A percentile compares a stretch with the other conserved stretches of the same genome.
These are phyloP conservation scores for Yarrowia bubula DNA, from an alignment of 805 yeast genomes.

Conservation along the genomic window DNA sequence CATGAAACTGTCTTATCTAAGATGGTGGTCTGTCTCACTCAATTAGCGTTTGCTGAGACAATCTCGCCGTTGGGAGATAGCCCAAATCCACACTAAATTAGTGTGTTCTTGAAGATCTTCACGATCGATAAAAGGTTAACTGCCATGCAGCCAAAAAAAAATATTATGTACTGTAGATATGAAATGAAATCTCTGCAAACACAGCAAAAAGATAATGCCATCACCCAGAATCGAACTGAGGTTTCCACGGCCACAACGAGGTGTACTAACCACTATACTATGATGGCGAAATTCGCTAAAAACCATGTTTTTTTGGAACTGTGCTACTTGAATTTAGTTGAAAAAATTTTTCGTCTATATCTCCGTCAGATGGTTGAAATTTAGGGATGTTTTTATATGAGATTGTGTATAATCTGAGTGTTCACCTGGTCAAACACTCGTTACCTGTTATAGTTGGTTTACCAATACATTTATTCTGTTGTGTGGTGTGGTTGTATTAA, in stretches of 20 bases:
- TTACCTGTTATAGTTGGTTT: too few relatives aligned
- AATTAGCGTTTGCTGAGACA: too few relatives aligned
- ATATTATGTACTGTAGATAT: not conserved
- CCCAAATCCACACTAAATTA: too few relatives aligned
- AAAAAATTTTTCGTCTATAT: not conserved
- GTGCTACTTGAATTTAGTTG: not conserved
- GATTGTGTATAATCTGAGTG: too few relatives aligned
- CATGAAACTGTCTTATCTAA: not conserved
- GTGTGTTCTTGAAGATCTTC: too few relatives aligned
- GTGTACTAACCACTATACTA: slow-evolving; percentile 27
- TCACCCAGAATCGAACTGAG: slow-evolving; percentile 28
- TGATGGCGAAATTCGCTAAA: slow-evolving; percentile 11
- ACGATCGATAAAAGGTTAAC: too few relatives aligned
- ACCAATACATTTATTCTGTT: too few relatives aligned
- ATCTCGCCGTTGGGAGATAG: too few relatives aligned
- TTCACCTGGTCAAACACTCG: too few relatives aligned
- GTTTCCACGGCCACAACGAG: slow-evolving; percentile 28
- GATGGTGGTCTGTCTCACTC: too few relatives aligned
- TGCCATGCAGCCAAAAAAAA: not conserved
- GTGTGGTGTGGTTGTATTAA: not conserved
- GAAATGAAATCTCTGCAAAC: not conserved
- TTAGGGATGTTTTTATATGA: too few relatives aligned
- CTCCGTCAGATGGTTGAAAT: too few relatives aligned
- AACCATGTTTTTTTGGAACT: not conserved
- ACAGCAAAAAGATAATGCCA: slow-evolving; percentile 15